A percentile compares a stretch with the other conserved stretches of the same genome.
phyloP scores from a whole-genome alignment of 179 eudicot genomes.

The Heliamphora pulchella region DNA sequence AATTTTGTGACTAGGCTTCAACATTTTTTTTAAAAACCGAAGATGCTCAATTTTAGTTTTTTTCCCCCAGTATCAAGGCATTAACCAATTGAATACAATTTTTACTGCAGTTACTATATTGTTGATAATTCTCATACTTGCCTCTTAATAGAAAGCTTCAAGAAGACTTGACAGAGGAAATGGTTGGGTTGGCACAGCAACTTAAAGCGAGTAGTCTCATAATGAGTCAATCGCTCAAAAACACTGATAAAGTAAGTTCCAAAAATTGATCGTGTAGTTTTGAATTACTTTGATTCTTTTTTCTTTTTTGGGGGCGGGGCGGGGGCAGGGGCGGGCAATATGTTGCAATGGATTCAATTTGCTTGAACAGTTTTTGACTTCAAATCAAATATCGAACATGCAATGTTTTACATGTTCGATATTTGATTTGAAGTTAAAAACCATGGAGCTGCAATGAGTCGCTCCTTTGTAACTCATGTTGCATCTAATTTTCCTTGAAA shows the following conservation, averaged over 20 bases:
- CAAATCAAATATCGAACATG: no score
- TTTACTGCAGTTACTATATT: neutral
- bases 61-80: no score
- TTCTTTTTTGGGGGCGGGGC: no score
- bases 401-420: no score
- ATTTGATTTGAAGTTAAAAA: no score
- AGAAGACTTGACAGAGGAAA: slow-evolving; percentile 92
- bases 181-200: slow-evolving; percentile 81
- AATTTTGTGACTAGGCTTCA: neutral
- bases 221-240: slow-evolving; percentile 70
- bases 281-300: no score
- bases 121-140: neutral
- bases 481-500: no score
- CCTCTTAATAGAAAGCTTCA: slow-evolving; percentile 68
- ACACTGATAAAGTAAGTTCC: slow-evolving; percentile 68
- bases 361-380: no score
- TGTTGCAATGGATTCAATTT: no score
- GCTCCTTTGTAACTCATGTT: no score
- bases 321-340: no score
- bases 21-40: neutral
- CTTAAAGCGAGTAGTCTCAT: slow-evolving; percentile 77
- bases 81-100: neutral
- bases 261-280: neutral
- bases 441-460: no score
- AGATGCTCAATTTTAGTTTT: slow-evolving; percentile 7